phyloP scores from a whole-genome alignment of 176 grass and related monocot species.

The Triticum urartu region DNA sequence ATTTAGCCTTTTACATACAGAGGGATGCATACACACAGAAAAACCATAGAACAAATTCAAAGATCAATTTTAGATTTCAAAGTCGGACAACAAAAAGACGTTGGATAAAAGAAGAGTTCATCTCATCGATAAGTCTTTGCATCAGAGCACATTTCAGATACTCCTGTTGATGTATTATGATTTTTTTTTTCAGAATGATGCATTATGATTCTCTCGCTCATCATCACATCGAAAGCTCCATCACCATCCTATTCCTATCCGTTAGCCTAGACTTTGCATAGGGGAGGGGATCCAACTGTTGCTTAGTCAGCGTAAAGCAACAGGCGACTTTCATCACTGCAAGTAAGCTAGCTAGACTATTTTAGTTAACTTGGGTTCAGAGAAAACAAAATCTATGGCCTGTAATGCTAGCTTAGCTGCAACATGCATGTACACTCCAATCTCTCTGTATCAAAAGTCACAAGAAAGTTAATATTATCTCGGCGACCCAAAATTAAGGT shows the following conservation, averaged over 20 bases:
- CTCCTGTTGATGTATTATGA: too few species aligned
- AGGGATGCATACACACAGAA: too few species aligned
- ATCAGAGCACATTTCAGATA: too few species aligned
- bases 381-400: conserved; percentile 8
- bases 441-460: conserved; percentile 35
- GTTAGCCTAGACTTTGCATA: neutral
- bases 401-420: neutral
- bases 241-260: too few species aligned
- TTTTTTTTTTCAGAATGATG: too few species aligned
- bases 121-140: too few species aligned
- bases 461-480: conserved; percentile 25
- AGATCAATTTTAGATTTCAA: too few species aligned
- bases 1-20: neutral
- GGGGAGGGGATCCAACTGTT: neutral
- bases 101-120: too few species aligned
- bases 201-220: too few species aligned
- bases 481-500: neutral
- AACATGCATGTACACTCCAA: neutral
- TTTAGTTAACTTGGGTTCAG: conserved; percentile 26
- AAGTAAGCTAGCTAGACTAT: conserved; percentile 24
- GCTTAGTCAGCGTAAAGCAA: conserved; percentile 37
- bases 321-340: conserved; percentile 24
- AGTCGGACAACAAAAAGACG: too few species aligned
- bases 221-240: too few species aligned
- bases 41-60: too few species aligned